These are phyloP conservation scores for Ehretia macrophylla DNA, from an alignment of 257 asterid genomes.

Conservation along the genomic window DNA sequence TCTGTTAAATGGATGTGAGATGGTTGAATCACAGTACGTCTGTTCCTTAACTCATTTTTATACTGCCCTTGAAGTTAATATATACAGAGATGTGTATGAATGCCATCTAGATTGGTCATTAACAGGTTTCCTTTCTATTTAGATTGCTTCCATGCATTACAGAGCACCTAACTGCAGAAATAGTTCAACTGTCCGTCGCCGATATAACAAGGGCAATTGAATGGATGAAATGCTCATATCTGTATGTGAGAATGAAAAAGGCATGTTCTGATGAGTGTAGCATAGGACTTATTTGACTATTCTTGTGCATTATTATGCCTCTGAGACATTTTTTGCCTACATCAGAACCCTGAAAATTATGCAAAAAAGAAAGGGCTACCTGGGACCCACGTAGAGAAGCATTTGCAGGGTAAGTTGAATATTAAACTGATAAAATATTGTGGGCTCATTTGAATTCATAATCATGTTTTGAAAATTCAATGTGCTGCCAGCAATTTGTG, in stretches of 20 bases:
- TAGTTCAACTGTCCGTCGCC: slow-evolving; percentile 81
- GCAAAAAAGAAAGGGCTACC: slow-evolving; percentile 53
- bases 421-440: slow-evolving; percentile 14
- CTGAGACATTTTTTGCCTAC: slow-evolving; percentile 33
- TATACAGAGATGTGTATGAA: slow-evolving; percentile 2
- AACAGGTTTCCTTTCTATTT: slow-evolving; percentile 27
- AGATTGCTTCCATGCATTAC: slow-evolving; percentile 90
- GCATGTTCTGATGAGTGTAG: slow-evolving; percentile 40
- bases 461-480: slow-evolving; percentile 17
- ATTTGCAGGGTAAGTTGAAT: slow-evolving; percentile 66
- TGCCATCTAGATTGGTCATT: slow-evolving; percentile 13
- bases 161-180: slow-evolving; percentile 97
- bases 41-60: slow-evolving; percentile 20
- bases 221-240: slow-evolving; percentile 94
- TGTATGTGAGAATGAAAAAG: slow-evolving; percentile 93
- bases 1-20: slow-evolving; percentile 85
- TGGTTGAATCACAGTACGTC: slow-evolving; percentile 98
- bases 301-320: slow-evolving; percentile 1
- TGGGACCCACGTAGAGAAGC: slow-evolving; percentile 59
- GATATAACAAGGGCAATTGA: slow-evolving; percentile 90
- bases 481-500: slow-evolving; percentile 65
- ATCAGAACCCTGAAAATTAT: slow-evolving; percentile 85
- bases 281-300: slow-evolving; percentile 8
- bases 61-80: slow-evolving; percentile 7
- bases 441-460: not conserved